Conservation (phyloP, 805 yeast species). For the Soucietia sequanensis region DNA sequence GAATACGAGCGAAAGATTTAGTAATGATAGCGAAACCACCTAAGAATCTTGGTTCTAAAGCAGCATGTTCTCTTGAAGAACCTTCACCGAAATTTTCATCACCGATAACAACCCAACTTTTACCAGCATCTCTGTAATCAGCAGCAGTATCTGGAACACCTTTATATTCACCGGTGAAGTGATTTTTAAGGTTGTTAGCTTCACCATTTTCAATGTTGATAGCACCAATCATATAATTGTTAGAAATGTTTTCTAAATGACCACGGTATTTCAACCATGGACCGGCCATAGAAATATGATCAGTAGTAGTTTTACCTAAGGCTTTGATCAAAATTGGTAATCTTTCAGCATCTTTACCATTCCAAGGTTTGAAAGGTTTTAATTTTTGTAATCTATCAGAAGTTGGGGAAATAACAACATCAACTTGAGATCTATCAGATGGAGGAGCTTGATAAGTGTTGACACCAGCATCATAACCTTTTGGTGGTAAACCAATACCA, state of each 20-base stretch:
- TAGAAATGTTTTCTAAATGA: slow-evolving; percentile 96
- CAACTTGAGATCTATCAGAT: slow-evolving; percentile 69
- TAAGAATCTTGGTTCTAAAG: slow-evolving; percentile 97
- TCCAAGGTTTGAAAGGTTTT: slow-evolving; percentile 94
- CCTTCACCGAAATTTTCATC: slow-evolving; percentile 99
- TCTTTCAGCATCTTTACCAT: slow-evolving; percentile 86
- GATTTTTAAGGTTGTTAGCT: slow-evolving; percentile 89
- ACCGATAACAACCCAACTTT: slow-evolving; percentile 96
- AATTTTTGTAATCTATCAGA: slow-evolving; percentile 95
- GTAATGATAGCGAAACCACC: slow-evolving; percentile 98
- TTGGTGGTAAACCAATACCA: slow-evolving; percentile 86
- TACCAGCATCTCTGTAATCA: slow-evolving; percentile 90
- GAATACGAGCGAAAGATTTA: slow-evolving; percentile 97
- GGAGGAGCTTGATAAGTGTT: slow-evolving; percentile 98
- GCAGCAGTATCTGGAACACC: slow-evolving; percentile 98
- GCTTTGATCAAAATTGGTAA: slow-evolving; percentile 96
- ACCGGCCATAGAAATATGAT: slow-evolving; percentile 99
- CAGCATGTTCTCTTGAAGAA: slow-evolving; percentile 99
- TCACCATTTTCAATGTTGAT: slow-evolving; percentile 93
- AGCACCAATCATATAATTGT: slow-evolving; percentile 99
- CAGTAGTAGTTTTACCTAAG: slow-evolving; percentile 97
- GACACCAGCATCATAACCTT: slow-evolving; percentile 91
- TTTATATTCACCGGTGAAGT: slow-evolving; percentile 84
- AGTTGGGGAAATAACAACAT: slow-evolving; percentile 77
- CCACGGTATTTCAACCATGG: slow-evolving; percentile 99